Evolutionary conservation across 2,329 filamentous ascomycete genomes (phyloP), one percentile per base, ranked within the genome.

Genomic region (Plectosphaerella cucumerina): DNA sequence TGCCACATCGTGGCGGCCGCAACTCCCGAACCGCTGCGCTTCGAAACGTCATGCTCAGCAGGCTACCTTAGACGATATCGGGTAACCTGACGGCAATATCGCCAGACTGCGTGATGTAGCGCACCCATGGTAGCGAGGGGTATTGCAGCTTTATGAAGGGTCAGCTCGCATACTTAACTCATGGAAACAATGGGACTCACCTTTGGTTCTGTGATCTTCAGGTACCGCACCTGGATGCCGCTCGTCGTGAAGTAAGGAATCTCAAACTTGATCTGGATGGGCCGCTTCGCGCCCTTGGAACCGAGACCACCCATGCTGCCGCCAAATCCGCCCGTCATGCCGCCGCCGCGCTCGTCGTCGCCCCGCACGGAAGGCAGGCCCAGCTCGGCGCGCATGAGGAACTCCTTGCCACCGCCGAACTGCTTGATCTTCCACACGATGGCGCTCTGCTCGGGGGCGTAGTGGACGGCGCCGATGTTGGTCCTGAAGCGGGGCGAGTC

Each of bases 391-490:
- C 94, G 88, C 94, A 99, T 99, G 60, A 99, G 78, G 64, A 99
- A 99, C 67, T 99, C 94, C 72, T 99, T 99, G 60, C 86, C 85
- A n/a, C 94, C 94, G 43, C 94, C 94, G 70, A 99, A 99, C 65
- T 99, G 94, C 78, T 99, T 99, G 70, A 99, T 99, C 78, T 99
- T 99, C 94, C 94, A 99, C 47, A 99, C 89, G 60, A 99, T 99
- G 53, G 93, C 93, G 56, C 90, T 95, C 65, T 96, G 93, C 70
- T 99, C 94, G 1, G 94, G 94, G 4, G 93, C 93, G 67, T 99
- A 99, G 73, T 99, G 94, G 12, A 99, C 94, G 26, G 88, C 90
- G 50, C 94, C 94, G 55, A 99, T 95, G 67, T 97, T 99, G 34
- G 94, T 99, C 49, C 94, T 84, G 82, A 99, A 99, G 43, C 94